Conservation (phyloP, 192 early-diverging fungal species). For the Backusella luteola region DNA sequence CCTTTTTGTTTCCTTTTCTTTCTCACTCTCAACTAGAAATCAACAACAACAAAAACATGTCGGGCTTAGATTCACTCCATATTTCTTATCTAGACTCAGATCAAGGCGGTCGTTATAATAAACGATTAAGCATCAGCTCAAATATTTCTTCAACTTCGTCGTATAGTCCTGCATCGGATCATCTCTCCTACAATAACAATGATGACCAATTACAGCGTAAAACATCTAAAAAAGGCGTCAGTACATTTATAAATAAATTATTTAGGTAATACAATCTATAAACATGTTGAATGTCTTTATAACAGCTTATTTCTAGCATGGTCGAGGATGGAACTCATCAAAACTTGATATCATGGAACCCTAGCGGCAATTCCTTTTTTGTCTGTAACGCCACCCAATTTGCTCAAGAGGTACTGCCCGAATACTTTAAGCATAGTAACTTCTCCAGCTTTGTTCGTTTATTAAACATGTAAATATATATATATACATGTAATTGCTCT, state of each 20-base stretch:
- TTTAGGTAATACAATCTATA: conserved; percentile 4
- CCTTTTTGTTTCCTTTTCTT: background rate
- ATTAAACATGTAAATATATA: conserved; percentile 68
- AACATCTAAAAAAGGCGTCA: conserved; percentile 22
- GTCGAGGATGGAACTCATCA: conserved; percentile 82
- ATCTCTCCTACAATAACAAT: background rate
- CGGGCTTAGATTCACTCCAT: conserved; percentile 7
- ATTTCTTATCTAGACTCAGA: conserved; percentile 4
- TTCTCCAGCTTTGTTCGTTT: conserved; percentile 89
- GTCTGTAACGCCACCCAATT: conserved; percentile 90
- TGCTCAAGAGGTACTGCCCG: conserved; percentile 81
- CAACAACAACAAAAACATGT: background rate
- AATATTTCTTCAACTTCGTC: background rate
- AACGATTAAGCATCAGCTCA: background rate
- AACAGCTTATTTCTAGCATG: conserved; percentile 51
- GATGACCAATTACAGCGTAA: background rate
- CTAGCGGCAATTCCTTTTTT: conserved; percentile 81
- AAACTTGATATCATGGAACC: conserved; percentile 87
- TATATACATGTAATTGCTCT: conserved; percentile 2
- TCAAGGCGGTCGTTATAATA: background rate
- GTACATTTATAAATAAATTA: conserved; percentile 23
- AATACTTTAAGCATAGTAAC: conserved; percentile 93
- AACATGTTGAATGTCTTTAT: background rate
- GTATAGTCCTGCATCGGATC: background rate
- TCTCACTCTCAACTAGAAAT: background rate